Evolutionary conservation across 1,284 basidiomycete genomes (phyloP), one percentile per base, ranked within the genome.

Genomic region (Irpex sp.): DNA sequence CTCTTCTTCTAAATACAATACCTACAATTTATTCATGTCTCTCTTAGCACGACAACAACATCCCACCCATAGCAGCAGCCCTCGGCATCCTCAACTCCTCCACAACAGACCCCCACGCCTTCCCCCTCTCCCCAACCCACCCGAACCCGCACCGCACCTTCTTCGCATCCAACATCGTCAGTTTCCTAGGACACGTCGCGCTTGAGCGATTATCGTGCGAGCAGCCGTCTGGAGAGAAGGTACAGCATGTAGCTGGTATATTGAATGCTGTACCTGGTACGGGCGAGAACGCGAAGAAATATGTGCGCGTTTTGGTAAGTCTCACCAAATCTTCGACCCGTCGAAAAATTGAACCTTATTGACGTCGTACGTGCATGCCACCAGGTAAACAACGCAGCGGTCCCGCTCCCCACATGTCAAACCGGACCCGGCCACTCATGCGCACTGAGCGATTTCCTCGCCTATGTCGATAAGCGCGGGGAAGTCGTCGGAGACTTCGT

Each of bases 21-120:
- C n/a, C n/a, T n/a, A n/a, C n/a, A n/a, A n/a, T n/a, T n/a, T n/a
- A n/a, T n/a, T n/a, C n/a, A n/a, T n/a, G n/a, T n/a, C n/a, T n/a
- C n/a, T n/a, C n/a, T 21, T 36, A 78, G 77, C 77, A 79, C 65
- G 77, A 79, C 64, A 79, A 79, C 67, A 74, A 79, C 63, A 68
- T 79, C 7, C 76, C 78, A 3, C 77, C 78, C 0, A 67, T 79
- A 28, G 69, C 79, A 7, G 71, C 78, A 2, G 77, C 77, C 0
- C 74, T 80, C 5, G 78, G 77, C 1, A 63, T 80, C 4, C 78
- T 76, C 75, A 79, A 79, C 64, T 72, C 39, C n/a, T 45, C 72
- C 8, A 77, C 77, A 1, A n/a, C 28, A 16, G 14, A 47, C 14
- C 56, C 51, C 0, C 61, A 52, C 16, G 67, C 76, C n/a, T 77